Conservation (phyloP, 495 filamentous ascomycete genomes). For the Hyaloscypha hepaticicola region DNA sequence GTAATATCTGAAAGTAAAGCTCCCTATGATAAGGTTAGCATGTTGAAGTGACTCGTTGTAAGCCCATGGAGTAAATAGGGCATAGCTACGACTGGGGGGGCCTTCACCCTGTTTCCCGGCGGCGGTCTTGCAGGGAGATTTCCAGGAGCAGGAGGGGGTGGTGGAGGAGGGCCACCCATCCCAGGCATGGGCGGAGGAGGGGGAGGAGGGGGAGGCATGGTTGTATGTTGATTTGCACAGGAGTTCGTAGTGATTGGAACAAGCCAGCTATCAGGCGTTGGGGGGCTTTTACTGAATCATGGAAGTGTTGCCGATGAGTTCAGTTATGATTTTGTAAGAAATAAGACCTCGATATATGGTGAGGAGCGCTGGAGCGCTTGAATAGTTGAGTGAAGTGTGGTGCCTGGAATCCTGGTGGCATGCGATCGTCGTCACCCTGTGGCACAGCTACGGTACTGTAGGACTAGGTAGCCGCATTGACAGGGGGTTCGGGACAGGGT, state of each 20-base stretch:
- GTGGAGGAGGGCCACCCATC: slow-evolving; percentile 68
- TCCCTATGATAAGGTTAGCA: slow-evolving; percentile 52
- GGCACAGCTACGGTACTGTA: slow-evolving; percentile 17
- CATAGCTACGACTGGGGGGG: slow-evolving; percentile 23
- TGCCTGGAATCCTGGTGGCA: not conserved
- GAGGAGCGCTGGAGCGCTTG: not conserved
- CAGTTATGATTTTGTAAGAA: not conserved
- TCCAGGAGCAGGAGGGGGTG: slow-evolving; percentile 62
- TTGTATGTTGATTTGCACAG: slow-evolving; percentile 6
- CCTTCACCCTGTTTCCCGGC: slow-evolving; percentile 32
- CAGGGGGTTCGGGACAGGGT: not conserved
- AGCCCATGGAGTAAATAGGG: slow-evolving; percentile 29
- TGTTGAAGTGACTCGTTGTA: slow-evolving; percentile 19
- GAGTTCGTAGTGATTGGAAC: not conserved
- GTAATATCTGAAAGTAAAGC: slow-evolving; percentile 87
- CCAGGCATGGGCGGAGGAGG: slow-evolving; percentile 58
- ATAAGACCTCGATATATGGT: not conserved
- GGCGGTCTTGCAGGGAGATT: slow-evolving; percentile 34
- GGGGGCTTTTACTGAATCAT: not conserved
- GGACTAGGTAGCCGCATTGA: not conserved
- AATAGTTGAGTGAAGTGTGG: not conserved
- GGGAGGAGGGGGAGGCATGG: slow-evolving; percentile 66
- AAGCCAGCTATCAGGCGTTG: not conserved
- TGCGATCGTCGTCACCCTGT: slow-evolving; percentile 12
- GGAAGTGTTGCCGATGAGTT: not conserved